A percentile compares a stretch with the other conserved stretches of the same genome.
These are phyloP conservation scores for Psilocybe cubensis DNA, from an alignment of 768 basidiomycete genomes.

Conservation along the genomic window DNA sequence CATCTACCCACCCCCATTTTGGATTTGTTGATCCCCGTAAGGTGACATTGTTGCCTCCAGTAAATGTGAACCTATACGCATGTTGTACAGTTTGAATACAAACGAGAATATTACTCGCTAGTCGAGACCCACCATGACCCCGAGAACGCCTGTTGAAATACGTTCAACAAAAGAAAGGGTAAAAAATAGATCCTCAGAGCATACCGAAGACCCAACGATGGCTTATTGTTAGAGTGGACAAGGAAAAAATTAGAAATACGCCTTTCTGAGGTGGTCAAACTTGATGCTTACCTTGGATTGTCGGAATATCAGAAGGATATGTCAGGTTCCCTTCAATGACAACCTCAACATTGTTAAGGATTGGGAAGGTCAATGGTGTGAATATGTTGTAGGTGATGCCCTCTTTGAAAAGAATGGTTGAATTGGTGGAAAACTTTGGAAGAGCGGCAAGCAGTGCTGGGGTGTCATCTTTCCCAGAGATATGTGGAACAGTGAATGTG, in stretches of 20 bases:
- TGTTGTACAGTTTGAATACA: no score
- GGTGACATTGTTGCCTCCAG: conserved; percentile 60
- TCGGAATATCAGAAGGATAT: conserved; percentile 54
- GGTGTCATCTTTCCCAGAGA: conserved; percentile 51
- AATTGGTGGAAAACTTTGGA: conserved; percentile 39
- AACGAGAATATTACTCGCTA: no score
- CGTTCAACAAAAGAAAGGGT: not conserved
- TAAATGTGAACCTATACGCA: conserved; percentile 59
- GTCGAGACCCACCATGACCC: conserved; percentile 44
- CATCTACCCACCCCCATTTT: conserved; percentile 68
- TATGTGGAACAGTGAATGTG: conserved; percentile 56
- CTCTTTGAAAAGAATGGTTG: conserved; percentile 60
- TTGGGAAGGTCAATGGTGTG: conserved; percentile 59
- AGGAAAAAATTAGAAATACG: no score
- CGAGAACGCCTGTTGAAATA: conserved; percentile 38
- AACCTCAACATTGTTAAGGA: conserved; percentile 59
- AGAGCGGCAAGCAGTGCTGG: conserved; percentile 50
- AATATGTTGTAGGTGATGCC: conserved; percentile 65
- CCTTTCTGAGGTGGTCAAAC: no score
- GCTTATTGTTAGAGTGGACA: no score
- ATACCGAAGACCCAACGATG: conserved; percentile 48
- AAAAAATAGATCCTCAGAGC: not conserved
- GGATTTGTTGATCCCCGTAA: conserved; percentile 57
- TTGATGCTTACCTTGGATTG: conserved; percentile 45
- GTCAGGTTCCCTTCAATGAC: conserved; percentile 60